A percentile compares a stretch with the other conserved stretches of the same genome.
Evolutionary conservation across 2,329 filamentous ascomycete species (phyloP).

Genomic region (Diplodia seriata): DNA sequence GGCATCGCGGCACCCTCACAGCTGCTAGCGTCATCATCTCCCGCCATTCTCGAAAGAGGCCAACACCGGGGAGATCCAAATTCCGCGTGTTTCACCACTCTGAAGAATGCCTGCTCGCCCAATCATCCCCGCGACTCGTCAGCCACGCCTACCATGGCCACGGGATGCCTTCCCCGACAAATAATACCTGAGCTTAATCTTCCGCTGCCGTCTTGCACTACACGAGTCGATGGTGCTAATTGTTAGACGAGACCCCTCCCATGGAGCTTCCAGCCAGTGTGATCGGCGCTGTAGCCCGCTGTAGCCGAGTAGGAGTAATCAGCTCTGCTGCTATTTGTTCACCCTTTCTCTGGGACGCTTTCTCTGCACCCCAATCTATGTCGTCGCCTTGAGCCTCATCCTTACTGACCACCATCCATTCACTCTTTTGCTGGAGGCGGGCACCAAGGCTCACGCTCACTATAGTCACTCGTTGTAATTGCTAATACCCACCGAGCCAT

Average conservation of each 20-base stretch:
- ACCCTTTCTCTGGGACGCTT: background rate
- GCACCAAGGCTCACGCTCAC: conserved; percentile 19
- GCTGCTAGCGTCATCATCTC: background rate
- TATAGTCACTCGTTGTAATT: conserved; percentile 30
- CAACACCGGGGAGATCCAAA: conserved; percentile 27
- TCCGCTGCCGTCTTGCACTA: background rate
- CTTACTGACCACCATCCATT: conserved; percentile 28
- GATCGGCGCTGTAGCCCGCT: conserved; percentile 1
- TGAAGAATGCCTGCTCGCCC: background rate
- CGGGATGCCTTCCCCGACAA: conserved; percentile 15
- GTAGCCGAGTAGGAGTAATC: conserved; percentile 21
- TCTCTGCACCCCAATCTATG: conserved; percentile 1
- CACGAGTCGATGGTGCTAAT: background rate
- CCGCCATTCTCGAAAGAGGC: background rate
- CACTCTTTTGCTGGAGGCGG: conserved; percentile 27
- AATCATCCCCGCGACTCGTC: background rate
- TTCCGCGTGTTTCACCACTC: conserved; percentile 8
- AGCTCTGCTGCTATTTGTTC: conserved; percentile 26
- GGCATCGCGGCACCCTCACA: background rate
- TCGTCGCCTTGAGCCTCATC: conserved; percentile 22
- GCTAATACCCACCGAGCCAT: conserved; percentile 9
- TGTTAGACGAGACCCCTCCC: background rate
- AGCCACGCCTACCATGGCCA: background rate
- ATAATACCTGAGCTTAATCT: conserved; percentile 9
- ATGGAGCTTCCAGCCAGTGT: background rate